phyloP scores from a whole-genome alignment of 306 rosid genomes.

The Oemleria cerasiformis region DNA sequence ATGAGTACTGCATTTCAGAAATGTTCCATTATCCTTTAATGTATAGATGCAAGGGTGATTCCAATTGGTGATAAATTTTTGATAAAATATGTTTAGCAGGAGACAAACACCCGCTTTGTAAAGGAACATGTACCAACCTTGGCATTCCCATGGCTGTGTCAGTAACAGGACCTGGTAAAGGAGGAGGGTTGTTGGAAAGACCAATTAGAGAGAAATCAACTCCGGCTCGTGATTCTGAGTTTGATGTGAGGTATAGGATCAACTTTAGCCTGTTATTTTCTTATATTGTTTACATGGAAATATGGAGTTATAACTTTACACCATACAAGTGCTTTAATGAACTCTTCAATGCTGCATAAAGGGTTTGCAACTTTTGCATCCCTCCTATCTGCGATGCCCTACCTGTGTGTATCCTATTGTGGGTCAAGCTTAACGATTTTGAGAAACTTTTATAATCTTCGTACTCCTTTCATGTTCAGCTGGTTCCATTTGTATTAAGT shows the following conservation, averaged over 20 bases:
- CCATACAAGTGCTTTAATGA: neutral
- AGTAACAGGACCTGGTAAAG: slow-evolving; percentile 49
- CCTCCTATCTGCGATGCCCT: neutral
- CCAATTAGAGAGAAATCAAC: slow-evolving; percentile 53
- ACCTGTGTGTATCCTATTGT: neutral
- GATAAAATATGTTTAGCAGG: slow-evolving; percentile 40
- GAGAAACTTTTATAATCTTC: neutral
- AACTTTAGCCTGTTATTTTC: neutral
- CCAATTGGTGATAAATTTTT: neutral
- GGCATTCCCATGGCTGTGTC: slow-evolving; percentile 45
- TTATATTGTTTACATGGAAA: neutral
- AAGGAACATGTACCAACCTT: slow-evolving; percentile 49
- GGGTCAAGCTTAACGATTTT: neutral
- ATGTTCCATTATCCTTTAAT: neutral
- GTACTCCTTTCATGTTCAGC: neutral
- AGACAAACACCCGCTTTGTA: slow-evolving; percentile 50
- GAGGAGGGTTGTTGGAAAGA: slow-evolving; percentile 62
- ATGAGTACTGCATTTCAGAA: neutral
- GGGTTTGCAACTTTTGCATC: neutral
- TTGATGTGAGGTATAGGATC: slow-evolving; percentile 53
- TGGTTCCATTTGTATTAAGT: neutral
- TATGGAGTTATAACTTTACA: neutral
- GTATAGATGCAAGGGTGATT: slow-evolving; percentile 2
- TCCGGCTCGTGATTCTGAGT: slow-evolving; percentile 69
- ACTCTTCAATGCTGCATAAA: neutral